phyloP scores from a whole-genome alignment of 2,329 filamentous ascomycete genomes.

The Hymenoscyphus infarciens region DNA sequence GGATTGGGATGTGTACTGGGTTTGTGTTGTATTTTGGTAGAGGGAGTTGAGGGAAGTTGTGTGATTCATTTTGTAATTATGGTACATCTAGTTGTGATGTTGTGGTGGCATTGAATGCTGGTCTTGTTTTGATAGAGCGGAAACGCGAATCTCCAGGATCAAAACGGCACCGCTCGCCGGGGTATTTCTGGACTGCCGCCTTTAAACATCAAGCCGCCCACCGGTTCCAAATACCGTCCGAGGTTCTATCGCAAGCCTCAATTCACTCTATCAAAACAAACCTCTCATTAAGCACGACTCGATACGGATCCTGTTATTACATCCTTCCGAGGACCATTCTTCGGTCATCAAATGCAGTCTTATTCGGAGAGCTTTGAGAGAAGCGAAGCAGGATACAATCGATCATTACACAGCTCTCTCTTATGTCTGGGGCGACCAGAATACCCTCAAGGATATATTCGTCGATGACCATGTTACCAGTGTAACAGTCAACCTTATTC shows the following conservation, averaged over 20 bases:
- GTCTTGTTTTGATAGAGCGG: neutral
- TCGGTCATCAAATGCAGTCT: too few species aligned
- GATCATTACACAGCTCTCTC: conserved; percentile 1
- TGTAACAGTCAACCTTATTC: neutral
- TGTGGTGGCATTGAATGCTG: neutral
- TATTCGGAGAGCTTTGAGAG: too few species aligned
- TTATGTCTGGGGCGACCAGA: conserved; percentile 5
- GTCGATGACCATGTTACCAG: neutral
- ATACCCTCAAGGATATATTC: neutral
- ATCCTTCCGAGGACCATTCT: too few species aligned
- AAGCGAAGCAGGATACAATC: too few species aligned
- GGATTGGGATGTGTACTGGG: conserved; percentile 7
- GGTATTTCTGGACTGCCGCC: too few species aligned
- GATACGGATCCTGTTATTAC: neutral
- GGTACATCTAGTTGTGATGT: neutral
- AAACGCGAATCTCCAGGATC: neutral
- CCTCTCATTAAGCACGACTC: neutral
- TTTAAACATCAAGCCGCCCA: too few species aligned
- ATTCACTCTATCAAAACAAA: neutral
- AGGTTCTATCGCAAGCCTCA: neutral
- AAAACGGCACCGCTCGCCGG: neutral
- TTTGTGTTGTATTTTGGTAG: conserved; percentile 3
- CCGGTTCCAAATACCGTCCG: neutral
- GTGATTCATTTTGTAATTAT: conserved; percentile 5
- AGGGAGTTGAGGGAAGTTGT: conserved; percentile 12